phyloP scores from a whole-genome alignment of 768 basidiomycete species.

The Amanita brunnescens region DNA sequence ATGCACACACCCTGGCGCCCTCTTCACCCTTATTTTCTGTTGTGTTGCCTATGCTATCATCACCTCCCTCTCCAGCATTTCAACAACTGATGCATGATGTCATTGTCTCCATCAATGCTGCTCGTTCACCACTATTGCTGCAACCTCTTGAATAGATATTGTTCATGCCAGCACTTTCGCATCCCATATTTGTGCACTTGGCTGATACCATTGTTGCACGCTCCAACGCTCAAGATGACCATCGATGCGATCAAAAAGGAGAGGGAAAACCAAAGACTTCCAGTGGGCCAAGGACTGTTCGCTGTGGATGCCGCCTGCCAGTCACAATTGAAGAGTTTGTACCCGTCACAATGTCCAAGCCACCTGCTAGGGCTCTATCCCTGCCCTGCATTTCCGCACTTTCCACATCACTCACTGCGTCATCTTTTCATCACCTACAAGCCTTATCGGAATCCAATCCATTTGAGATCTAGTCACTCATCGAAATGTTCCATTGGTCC shows the following conservation, averaged over 20 bases:
- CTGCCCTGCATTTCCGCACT: constrained; percentile 49
- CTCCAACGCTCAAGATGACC: constrained; percentile 41
- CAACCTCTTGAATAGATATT: constrained; percentile 42
- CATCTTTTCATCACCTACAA: constrained; percentile 47
- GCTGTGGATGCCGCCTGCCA: constrained; percentile 21
- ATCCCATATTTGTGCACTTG: constrained; percentile 62
- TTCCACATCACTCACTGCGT: constrained; percentile 59
- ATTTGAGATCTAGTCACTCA: constrained; percentile 15
- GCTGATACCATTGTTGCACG: constrained; percentile 44
- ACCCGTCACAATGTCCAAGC: constrained; percentile 37
- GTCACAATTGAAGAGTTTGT: constrained; percentile 47
- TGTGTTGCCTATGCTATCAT: constrained; percentile 29
- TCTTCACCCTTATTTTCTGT: constrained; percentile 42
- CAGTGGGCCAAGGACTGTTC: background rate
- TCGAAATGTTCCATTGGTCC: constrained; percentile 24
- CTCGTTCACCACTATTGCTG: constrained; percentile 18
- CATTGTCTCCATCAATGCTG: no score
- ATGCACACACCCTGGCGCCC: no score
- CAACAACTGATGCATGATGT: constrained; percentile 16
- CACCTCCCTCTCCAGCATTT: constrained; percentile 15
- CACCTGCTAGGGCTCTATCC: constrained; percentile 27
- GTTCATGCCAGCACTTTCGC: constrained; percentile 63
- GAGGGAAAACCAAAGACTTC: constrained; percentile 12
- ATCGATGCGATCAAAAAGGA: constrained; percentile 36
- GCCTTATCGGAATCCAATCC: constrained; percentile 17